Evolutionary conservation across 2,329 filamentous ascomycete genomes (phyloP).

Genomic region (Leptographium lundbergii): DNA sequence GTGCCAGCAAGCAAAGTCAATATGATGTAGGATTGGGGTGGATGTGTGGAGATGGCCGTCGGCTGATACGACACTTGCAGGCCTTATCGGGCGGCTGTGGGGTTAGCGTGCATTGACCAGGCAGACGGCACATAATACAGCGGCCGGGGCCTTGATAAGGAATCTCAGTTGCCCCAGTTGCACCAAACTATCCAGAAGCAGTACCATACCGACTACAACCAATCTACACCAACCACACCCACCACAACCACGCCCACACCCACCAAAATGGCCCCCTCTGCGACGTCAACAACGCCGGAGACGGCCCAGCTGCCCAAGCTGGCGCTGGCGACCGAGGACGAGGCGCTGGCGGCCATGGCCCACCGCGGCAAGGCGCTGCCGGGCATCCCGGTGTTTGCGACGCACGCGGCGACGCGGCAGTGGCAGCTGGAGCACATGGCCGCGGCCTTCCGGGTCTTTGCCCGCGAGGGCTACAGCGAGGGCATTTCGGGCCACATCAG

Average conservation of each 20-base stretch:
- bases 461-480: slow-evolving; percentile 45
- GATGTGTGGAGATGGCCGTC: neutral
- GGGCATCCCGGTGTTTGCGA: slow-evolving; percentile 7
- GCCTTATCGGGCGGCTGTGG: neutral
- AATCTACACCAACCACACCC: too few relatives aligned
- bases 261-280: neutral
- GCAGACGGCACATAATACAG: too few relatives aligned
- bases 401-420: slow-evolving; percentile 5
- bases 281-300: neutral
- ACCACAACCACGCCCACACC: too few relatives aligned
- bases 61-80: neutral
- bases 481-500: slow-evolving; percentile 51
- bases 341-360: slow-evolving; percentile 6
- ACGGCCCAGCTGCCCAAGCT: neutral
- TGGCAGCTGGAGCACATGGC: slow-evolving; percentile 34
- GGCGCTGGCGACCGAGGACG: neutral
- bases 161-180: too few relatives aligned
- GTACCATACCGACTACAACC: too few relatives aligned
- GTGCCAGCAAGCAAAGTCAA: too few relatives aligned
- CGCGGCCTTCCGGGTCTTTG: slow-evolving; percentile 47
- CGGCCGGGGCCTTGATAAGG: too few relatives aligned
- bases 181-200: too few relatives aligned
- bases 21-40: too few relatives aligned
- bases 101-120: too few relatives aligned
- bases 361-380: slow-evolving; percentile 6